These are phyloP conservation scores for Astrothelium macrocarpum DNA, from an alignment of 495 filamentous ascomycete species.

Conservation along the genomic window DNA sequence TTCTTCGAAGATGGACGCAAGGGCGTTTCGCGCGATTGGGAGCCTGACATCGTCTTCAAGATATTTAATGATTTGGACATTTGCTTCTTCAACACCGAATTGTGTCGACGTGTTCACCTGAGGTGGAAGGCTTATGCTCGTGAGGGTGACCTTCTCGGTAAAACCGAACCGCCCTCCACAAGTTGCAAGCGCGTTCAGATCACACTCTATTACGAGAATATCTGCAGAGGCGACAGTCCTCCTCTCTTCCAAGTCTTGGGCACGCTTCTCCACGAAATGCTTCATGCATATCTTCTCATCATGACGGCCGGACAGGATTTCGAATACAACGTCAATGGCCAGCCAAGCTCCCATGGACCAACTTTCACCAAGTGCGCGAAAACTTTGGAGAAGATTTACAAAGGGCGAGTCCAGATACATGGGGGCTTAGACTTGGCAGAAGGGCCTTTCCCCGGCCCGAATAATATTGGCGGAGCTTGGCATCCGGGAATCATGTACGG, in stretches of 20 bases:
- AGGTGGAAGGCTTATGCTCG: not conserved
- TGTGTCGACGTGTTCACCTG: constrained; percentile 2
- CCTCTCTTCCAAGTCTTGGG: not conserved
- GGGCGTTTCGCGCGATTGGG: not conserved
- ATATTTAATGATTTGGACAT: constrained; percentile 7
- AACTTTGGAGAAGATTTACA: not conserved
- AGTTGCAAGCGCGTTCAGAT: not conserved
- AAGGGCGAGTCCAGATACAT: not conserved
- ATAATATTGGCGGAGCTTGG: not conserved
- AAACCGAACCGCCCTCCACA: not conserved
- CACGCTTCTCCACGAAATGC: not conserved
- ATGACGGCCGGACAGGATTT: not conserved
- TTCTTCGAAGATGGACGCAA: not conserved
- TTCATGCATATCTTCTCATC: not conserved
- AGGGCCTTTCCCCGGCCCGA: not conserved
- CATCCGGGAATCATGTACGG: not conserved
- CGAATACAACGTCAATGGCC: not conserved
- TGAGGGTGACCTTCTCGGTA: not conserved
- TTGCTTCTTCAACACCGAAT: constrained; percentile 3
- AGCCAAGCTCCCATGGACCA: not conserved
- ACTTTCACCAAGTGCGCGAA: not conserved
- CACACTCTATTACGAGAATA: not conserved
- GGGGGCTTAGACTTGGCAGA: not conserved
- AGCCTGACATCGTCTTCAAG: constrained; percentile 5
- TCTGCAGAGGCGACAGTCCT: not conserved